Conservation (phyloP, 2,329 filamentous ascomycete genomes). For the Penicillium sp. region DNA sequence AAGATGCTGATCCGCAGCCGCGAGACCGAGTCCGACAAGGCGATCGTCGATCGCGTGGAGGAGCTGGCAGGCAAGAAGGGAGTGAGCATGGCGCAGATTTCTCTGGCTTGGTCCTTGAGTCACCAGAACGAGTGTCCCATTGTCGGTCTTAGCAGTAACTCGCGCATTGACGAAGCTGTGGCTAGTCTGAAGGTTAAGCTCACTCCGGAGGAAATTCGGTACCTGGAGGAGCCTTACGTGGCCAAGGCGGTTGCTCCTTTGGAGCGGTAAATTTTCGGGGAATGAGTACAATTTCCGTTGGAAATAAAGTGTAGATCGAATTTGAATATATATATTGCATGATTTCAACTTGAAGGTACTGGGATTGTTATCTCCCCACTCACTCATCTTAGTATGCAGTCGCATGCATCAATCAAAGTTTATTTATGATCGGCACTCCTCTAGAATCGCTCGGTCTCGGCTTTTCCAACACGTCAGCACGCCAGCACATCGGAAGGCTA, state of each 20-base stretch:
- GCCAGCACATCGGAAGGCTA: no score
- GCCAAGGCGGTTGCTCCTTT: conserved; percentile 6
- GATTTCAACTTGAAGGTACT: no score
- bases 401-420: no score
- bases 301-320: no score
- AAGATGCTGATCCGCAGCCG: conserved; percentile 46
- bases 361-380: no score
- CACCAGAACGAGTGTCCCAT: conserved; percentile 62
- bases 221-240: conserved; percentile 14
- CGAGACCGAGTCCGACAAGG: conserved; percentile 54
- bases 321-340: no score
- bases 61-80: conserved; percentile 62
- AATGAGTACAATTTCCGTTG: no score
- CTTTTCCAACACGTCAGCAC: no score
- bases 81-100: conserved; percentile 66
- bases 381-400: no score
- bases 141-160: conserved; percentile 62
- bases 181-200: conserved; percentile 52
- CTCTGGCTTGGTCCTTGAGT: conserved; percentile 65
- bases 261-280: conserved; percentile 14
- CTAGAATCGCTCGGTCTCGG: no score
- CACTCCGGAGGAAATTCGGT: conserved; percentile 27
- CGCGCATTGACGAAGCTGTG: conserved; percentile 66
- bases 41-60: conserved; percentile 60
- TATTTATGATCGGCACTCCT: no score